phyloP scores from a whole-genome alignment of 2,329 filamentous ascomycete species.

The Talaromyces rugulosus region DNA sequence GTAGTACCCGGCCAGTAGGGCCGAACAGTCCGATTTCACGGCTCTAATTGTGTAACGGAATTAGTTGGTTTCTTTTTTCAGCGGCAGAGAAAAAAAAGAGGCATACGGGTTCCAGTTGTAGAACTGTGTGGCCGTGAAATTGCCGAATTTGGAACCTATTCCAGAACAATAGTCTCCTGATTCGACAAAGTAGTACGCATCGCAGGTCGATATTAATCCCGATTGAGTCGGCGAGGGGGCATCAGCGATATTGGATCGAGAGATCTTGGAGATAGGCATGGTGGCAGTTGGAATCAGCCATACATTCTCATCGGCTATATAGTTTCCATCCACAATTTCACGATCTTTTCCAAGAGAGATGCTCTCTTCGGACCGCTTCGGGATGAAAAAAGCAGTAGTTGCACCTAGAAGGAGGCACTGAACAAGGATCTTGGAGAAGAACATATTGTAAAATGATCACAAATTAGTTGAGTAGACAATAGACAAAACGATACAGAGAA shows the following conservation, averaged over 20 bases:
- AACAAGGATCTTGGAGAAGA: not conserved
- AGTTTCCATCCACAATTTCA: too few species aligned
- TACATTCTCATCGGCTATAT: not conserved
- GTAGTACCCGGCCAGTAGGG: conserved; percentile 8
- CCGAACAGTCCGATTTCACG: conserved; percentile 11
- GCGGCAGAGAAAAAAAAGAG: not conserved
- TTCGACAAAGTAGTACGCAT: conserved; percentile 6
- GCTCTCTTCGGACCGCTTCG: not conserved
- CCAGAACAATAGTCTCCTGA: conserved; percentile 2
- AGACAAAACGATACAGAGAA: not conserved
- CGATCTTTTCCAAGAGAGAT: not conserved
- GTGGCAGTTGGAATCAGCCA: not conserved
- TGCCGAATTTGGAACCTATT: not conserved
- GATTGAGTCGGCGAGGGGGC: conserved; percentile 4
- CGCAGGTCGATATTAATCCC: conserved; percentile 4
- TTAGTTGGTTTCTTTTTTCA: not conserved
- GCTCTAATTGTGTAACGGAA: not conserved
- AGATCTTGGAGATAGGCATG: not conserved
- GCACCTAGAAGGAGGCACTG: not conserved
- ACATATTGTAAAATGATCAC: not conserved
- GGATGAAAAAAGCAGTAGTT: not conserved
- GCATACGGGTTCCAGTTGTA: conserved; percentile 8
- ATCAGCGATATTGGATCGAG: not conserved
- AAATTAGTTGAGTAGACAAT: not conserved
- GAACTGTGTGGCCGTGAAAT: conserved; percentile 5